Evolutionary conservation across 2,329 filamentous ascomycete species (phyloP).

Genomic region (Lasiodiplodia theobromae): DNA sequence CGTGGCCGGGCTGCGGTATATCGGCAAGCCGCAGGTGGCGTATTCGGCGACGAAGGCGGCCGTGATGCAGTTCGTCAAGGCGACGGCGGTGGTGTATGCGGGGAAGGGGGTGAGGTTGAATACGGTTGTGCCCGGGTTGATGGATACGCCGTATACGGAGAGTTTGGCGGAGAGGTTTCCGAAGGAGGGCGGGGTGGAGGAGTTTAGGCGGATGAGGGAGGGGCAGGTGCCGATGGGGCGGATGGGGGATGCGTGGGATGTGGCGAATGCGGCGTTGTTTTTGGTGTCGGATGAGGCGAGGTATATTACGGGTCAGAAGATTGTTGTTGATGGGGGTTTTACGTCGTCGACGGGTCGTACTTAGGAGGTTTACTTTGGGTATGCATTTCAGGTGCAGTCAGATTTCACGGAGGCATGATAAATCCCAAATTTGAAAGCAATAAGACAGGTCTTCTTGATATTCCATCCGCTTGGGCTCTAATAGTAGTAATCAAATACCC

Average conservation of each 20-base stretch:
- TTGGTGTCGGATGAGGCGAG: conserved; percentile 39
- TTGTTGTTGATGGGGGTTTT: conserved; percentile 48
- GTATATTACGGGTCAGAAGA: conserved; percentile 46
- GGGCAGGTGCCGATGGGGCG: conserved; percentile 40
- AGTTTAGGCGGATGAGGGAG: neutral
- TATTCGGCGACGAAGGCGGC: conserved; percentile 62
- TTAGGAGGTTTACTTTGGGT: neutral
- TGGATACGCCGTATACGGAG: conserved; percentile 52
- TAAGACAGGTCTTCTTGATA: too few species aligned
- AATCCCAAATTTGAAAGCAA: too few species aligned
- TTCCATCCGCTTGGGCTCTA: too few species aligned
- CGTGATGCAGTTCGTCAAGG: conserved; percentile 59
- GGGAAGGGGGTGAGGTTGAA: conserved; percentile 59
- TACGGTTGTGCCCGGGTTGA: conserved; percentile 63
- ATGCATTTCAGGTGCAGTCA: too few species aligned
- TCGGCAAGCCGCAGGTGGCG: conserved; percentile 60
- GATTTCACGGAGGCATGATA: too few species aligned
- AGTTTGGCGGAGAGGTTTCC: conserved; percentile 29
- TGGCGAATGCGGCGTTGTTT: conserved; percentile 45
- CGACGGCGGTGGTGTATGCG: conserved; percentile 61
- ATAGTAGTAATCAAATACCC: too few species aligned
- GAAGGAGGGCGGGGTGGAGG: conserved; percentile 2
- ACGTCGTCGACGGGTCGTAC: conserved; percentile 36
- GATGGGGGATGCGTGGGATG: conserved; percentile 46
- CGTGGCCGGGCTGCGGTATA: conserved; percentile 61